Evolutionary conservation across 768 basidiomycete genomes (phyloP).

Genomic region (Rhizopogon vesiculosus): DNA sequence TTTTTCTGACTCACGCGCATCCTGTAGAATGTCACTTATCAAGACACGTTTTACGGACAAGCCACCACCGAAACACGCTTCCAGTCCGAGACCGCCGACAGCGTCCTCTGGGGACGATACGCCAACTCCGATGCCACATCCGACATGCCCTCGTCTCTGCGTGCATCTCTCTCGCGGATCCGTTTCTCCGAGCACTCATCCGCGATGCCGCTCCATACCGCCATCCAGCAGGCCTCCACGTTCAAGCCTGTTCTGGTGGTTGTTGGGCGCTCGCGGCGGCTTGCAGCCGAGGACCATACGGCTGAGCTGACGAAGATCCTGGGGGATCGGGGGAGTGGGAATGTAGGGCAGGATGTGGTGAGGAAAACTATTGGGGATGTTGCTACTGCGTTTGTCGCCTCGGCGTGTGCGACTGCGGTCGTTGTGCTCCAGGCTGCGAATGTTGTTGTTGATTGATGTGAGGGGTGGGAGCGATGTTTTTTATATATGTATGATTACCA

Average conservation of each 20-base stretch:
- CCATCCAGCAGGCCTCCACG: constrained; percentile 39
- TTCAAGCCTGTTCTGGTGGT: constrained; percentile 52
- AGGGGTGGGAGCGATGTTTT: neutral
- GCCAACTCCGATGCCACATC: constrained; percentile 23
- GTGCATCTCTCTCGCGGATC: constrained; percentile 55
- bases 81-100: constrained; percentile 75
- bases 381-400: constrained; percentile 67
- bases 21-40: constrained; percentile 41
- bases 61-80: constrained; percentile 61
- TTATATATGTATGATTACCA: neutral
- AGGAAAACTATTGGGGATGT: constrained; percentile 85
- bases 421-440: constrained; percentile 64
- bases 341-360: constrained; percentile 29
- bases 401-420: constrained; percentile 52
- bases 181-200: constrained; percentile 51
- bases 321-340: constrained; percentile 18
- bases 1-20: constrained; percentile 3
- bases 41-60: constrained; percentile 69
- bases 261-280: constrained; percentile 71
- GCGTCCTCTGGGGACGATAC: constrained; percentile 68
- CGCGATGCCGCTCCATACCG: constrained; percentile 49
- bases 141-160: constrained; percentile 4
- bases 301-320: constrained; percentile 53
- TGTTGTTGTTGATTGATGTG: constrained; percentile 9
- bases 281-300: constrained; percentile 55